Conservation (phyloP, 495 filamentous ascomycete species). For the Oidiodendron maius region DNA sequence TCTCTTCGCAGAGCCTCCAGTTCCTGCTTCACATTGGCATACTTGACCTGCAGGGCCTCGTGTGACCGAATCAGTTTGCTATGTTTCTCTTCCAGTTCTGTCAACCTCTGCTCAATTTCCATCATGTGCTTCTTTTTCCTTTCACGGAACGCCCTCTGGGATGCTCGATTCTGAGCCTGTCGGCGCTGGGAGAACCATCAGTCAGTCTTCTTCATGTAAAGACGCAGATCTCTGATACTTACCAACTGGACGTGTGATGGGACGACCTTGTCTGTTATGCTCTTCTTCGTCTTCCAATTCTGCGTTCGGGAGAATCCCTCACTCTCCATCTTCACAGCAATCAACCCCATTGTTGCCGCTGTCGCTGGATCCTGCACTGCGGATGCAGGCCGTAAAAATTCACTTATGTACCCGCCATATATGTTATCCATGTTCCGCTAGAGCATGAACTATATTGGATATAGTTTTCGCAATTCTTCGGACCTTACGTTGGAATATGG, state of each 20-base stretch:
- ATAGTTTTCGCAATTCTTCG: background rate
- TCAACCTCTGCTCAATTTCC: slow-evolving; percentile 75
- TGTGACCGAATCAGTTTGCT: slow-evolving; percentile 35
- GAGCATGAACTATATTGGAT: background rate
- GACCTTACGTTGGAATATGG: slow-evolving; percentile 18
- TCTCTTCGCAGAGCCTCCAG: slow-evolving; percentile 18
- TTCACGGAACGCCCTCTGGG: too few species aligned
- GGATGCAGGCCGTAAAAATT: too few species aligned
- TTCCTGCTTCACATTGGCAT: slow-evolving; percentile 57
- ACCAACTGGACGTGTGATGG: slow-evolving; percentile 25
- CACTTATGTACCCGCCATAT: slow-evolving; percentile 18
- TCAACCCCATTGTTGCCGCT: slow-evolving; percentile 17
- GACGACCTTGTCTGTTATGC: slow-evolving; percentile 16
- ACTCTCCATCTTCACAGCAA: slow-evolving; percentile 23
- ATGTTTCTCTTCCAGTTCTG: slow-evolving; percentile 33
- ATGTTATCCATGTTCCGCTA: slow-evolving; percentile 17
- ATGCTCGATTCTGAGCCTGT: slow-evolving; percentile 21
- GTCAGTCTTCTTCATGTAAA: background rate
- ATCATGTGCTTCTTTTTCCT: slow-evolving; percentile 48
- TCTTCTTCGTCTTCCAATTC: slow-evolving; percentile 20
- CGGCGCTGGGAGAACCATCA: slow-evolving; percentile 15
- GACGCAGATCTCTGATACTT: background rate
- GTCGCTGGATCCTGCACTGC: slow-evolving; percentile 18
- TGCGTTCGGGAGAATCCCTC: slow-evolving; percentile 22
- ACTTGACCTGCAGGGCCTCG: slow-evolving; percentile 46